Percentiles rank a stretch among this genome's conserved stretches.
Conservation (phyloP, 495 filamentous ascomycete species). For the Collariella sp. region DNA sequence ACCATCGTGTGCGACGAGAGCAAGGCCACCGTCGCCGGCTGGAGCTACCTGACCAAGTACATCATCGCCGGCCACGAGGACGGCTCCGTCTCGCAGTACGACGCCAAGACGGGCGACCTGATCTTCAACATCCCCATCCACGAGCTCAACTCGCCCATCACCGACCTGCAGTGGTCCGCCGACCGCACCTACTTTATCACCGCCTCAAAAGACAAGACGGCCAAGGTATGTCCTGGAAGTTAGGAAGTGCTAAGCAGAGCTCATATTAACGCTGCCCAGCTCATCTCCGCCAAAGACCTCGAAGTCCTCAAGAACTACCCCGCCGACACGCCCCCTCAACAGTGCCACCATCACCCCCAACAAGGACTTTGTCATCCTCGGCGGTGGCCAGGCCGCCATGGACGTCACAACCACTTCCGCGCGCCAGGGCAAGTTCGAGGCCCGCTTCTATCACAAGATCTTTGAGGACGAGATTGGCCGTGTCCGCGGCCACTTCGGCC, state of each 20-base stretch:
- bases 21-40: conserved; percentile 94
- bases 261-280: conserved; percentile 34
- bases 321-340: conserved; percentile 94
- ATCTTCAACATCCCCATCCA: conserved; percentile 71
- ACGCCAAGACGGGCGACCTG: conserved; percentile 83
- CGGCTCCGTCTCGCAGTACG: conserved; percentile 86
- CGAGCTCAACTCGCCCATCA: conserved; percentile 75
- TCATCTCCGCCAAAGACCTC: conserved; percentile 74
- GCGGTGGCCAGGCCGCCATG: conserved; percentile 97
- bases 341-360: conserved; percentile 84
- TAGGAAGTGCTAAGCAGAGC: no score
- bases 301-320: conserved; percentile 85
- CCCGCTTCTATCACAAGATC: conserved; percentile 97
- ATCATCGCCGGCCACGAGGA: conserved; percentile 98
- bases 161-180: conserved; percentile 86
- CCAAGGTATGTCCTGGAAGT: conserved; percentile 53
- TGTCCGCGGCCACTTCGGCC: conserved; percentile 94
- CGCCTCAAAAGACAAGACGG: conserved; percentile 92
- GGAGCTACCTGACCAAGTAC: conserved; percentile 84
- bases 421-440: conserved; percentile 96
- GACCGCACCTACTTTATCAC: conserved; percentile 98
- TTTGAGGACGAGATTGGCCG: conserved; percentile 98
- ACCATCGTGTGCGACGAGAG: conserved; percentile 85
- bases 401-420: conserved; percentile 94
- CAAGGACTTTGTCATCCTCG: conserved; percentile 95